Evolutionary conservation across 495 filamentous ascomycete species (phyloP), one percentile per base, ranked within the genome.

Genomic region (Cercophora samala): DNA sequence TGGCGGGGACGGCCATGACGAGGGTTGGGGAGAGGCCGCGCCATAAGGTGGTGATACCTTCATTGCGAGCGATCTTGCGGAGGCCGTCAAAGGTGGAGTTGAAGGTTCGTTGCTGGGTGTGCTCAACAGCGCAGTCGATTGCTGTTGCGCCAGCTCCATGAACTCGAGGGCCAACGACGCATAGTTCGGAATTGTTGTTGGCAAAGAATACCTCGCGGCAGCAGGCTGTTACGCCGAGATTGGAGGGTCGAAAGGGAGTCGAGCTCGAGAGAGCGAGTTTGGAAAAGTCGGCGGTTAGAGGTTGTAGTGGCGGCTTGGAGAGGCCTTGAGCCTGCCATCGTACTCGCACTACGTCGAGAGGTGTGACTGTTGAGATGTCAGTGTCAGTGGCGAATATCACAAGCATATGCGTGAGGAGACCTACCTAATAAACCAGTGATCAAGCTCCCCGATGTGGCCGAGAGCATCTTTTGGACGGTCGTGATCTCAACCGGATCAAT

Each of bases 181-280:
- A 98, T 73, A 89, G 88, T 65, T 91, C 88, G 18, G 90, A 83
- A 75, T 90, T 90, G 73, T 96, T 95, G 72, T 90, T 92, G 67
- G 93, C 86, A 86, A 95, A 99, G 79, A 99, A 98, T 46, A 98
- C 93, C 79, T 99, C 95, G 63, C 95, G 88, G 74, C 95, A 99
- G 78, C 95, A 99, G 32, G 93, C 87, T 6, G 96, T 97, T 46
- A 98, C 92, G 68, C 95, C 96, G 53, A 98, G 88, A 70, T 92
- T 91, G 83, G 87, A 65, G 81, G 91, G 62, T 56, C 86, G 87
- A 75, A 93, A 89, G 59, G 85, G 78, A 53, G 80, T 79, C 9
- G 80, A 78, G 13, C 79, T 82, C 67, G 86, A 78, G 53, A 80
- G 59, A 23, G 75, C 73, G 58, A 81, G 73, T 59, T 73, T 76